A percentile compares a stretch with the other conserved stretches of the same genome.
phyloP scores from a whole-genome alignment of 164 flowering plant genomes.

The Amborella trichopoda region DNA sequence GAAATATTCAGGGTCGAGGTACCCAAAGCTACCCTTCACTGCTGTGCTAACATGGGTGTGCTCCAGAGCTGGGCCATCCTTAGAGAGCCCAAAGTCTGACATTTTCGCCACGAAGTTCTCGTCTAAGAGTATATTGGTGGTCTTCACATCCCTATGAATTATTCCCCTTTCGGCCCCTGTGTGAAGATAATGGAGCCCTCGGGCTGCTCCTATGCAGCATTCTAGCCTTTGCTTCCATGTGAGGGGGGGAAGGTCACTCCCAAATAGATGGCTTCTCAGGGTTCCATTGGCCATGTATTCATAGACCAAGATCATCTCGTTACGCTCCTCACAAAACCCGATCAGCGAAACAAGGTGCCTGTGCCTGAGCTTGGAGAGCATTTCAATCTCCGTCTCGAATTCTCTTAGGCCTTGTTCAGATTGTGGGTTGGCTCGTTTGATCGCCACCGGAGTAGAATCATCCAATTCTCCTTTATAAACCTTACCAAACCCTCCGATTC shows the following conservation, averaged over 20 bases:
- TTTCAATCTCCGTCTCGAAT: constrained; percentile 65
- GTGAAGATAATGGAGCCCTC: constrained; percentile 77
- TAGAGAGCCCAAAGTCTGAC: constrained; percentile 69
- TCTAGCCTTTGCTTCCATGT: constrained; percentile 63
- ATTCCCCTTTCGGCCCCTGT: constrained; percentile 57
- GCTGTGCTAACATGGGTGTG: constrained; percentile 73
- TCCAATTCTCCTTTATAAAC: constrained; percentile 64
- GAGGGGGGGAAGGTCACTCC: constrained; percentile 38
- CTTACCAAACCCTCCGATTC: constrained; percentile 72
- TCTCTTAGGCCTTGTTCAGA: constrained; percentile 62
- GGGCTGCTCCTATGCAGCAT: constrained; percentile 56
- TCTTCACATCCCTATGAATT: constrained; percentile 69
- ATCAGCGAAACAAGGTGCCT: constrained; percentile 64
- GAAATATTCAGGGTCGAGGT: constrained; percentile 70
- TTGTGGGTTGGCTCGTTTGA: constrained; percentile 54
- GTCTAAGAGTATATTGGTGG: constrained; percentile 59
- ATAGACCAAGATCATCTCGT: constrained; percentile 69
- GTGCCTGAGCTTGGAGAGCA: constrained; percentile 71
- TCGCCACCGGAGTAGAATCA: constrained; percentile 39
- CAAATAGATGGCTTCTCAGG: constrained; percentile 55
- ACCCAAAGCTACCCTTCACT: constrained; percentile 73
- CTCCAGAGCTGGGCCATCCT: constrained; percentile 51
- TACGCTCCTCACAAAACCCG: constrained; percentile 62
- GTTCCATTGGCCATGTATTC: constrained; percentile 78
- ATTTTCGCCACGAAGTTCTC: constrained; percentile 56